Percentiles rank a stretch among this genome's conserved stretches.
Conservation (phyloP, 331 rosid genomes). For the Acacia concinna region DNA sequence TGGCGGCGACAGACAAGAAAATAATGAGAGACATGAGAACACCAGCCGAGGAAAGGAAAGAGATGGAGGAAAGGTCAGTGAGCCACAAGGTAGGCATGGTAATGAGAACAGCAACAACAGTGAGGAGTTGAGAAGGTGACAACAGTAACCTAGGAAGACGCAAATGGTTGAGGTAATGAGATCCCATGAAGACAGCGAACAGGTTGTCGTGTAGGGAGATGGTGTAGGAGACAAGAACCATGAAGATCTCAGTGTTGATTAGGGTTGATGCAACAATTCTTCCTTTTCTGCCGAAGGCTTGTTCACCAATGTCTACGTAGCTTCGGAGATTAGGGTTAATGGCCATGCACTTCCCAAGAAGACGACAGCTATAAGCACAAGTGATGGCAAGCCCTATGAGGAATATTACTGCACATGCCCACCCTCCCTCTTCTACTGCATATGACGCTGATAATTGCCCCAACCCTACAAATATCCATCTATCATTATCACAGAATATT, state of each 20-base stretch:
- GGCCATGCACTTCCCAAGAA: slow-evolving; percentile 67
- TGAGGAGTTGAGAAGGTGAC: slow-evolving; percentile 52
- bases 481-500: too few relatives aligned
- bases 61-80: slow-evolving; percentile 65
- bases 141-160: slow-evolving; percentile 40
- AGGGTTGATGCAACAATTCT: slow-evolving; percentile 47
- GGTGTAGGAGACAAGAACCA: slow-evolving; percentile 85
- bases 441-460: slow-evolving; percentile 79
- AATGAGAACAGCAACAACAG: slow-evolving; percentile 47
- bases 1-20: slow-evolving; percentile 51
- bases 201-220: slow-evolving; percentile 76
- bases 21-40: slow-evolving; percentile 60
- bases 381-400: slow-evolving; percentile 59
- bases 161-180: slow-evolving; percentile 25
- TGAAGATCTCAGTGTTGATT: slow-evolving; percentile 64
- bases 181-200: slow-evolving; percentile 40
- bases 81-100: slow-evolving; percentile 73
- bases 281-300: slow-evolving; percentile 71
- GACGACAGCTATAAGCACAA: slow-evolving; percentile 48
- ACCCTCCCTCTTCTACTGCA: slow-evolving; percentile 65
- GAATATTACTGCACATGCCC: slow-evolving; percentile 47
- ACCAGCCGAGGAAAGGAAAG: slow-evolving; percentile 64
- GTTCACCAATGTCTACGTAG: slow-evolving; percentile 59
- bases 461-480: slow-evolving; percentile 53
- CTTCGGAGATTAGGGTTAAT: slow-evolving; percentile 54